Evolutionary conservation across 1,284 basidiomycete genomes (phyloP).

Genomic region (Naganishia sp.): DNA sequence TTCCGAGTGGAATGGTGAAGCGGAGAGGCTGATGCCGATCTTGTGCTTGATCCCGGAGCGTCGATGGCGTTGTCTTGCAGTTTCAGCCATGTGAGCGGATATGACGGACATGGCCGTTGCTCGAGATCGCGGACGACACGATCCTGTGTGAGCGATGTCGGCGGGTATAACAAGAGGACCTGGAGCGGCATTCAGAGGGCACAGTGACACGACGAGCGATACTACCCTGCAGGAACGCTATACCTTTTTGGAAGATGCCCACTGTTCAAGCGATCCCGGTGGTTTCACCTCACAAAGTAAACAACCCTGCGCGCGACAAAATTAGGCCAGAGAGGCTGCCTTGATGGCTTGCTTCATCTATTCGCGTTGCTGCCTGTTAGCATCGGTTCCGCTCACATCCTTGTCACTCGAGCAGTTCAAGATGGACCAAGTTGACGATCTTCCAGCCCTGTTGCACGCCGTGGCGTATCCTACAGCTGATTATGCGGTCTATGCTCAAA

Average conservation of each 20-base stretch:
- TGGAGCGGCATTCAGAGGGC: conserved; percentile 1
- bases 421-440: conserved; percentile 30
- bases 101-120: not conserved
- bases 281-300: conserved; percentile 18
- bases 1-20: too few relatives aligned
- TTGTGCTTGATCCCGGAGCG: not conserved
- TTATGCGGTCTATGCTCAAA: conserved; percentile 13
- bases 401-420: not conserved
- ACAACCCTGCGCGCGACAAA: conserved; percentile 8
- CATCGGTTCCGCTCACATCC: not conserved
- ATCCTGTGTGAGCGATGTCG: conserved; percentile 11
- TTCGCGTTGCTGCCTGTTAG: too few relatives aligned
- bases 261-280: not conserved
- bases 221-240: not conserved
- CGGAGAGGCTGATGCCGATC: too few relatives aligned
- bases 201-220: too few relatives aligned
- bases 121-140: conserved; percentile 13
- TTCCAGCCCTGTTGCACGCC: conserved; percentile 8
- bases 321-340: not conserved
- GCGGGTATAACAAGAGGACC: conserved; percentile 21
- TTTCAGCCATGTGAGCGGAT: conserved; percentile 18
- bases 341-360: conserved; percentile 5
- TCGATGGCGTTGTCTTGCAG: conserved; percentile 10
- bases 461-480: conserved; percentile 18
- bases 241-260: not conserved